Conservation (phyloP, 352 stramenopile species). For the Bremia lactucae region DNA sequence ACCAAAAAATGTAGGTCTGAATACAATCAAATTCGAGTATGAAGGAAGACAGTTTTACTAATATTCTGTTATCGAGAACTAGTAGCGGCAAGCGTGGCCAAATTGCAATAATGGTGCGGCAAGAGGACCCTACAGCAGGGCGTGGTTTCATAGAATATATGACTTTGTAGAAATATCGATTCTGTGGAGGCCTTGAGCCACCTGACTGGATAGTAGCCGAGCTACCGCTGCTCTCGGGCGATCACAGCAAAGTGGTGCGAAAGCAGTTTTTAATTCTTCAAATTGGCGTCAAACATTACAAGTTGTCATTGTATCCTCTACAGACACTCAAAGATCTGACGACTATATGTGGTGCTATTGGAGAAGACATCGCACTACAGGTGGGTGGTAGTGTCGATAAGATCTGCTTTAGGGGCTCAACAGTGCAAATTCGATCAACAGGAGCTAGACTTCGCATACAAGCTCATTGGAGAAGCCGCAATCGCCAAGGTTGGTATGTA, state of each 20-base stretch:
- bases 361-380: slow-evolving; percentile 18
- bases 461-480: slow-evolving; percentile 7
- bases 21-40: too few species aligned
- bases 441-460: slow-evolving; percentile 10
- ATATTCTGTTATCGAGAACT: too few species aligned
- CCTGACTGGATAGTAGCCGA: slow-evolving; percentile 52
- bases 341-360: slow-evolving; percentile 17
- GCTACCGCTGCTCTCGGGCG: slow-evolving; percentile 27
- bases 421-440: slow-evolving; percentile 1
- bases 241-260: slow-evolving; percentile 14
- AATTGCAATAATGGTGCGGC: too few species aligned
- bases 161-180: slow-evolving; percentile 38
- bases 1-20: too few species aligned
- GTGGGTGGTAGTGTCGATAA: slow-evolving; percentile 1
- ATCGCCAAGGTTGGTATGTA: slow-evolving; percentile 18
- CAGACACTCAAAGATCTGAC: slow-evolving; percentile 8
- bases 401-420: background rate
- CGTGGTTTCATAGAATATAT: too few species aligned
- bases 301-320: background rate
- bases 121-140: too few species aligned
- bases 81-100: too few species aligned
- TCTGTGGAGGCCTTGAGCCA: slow-evolving; percentile 52
- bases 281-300: background rate
- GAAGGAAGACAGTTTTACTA: too few species aligned
- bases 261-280: background rate